Evolutionary conservation across 441 rosid species (phyloP).

Genomic region (Iberis amara): DNA sequence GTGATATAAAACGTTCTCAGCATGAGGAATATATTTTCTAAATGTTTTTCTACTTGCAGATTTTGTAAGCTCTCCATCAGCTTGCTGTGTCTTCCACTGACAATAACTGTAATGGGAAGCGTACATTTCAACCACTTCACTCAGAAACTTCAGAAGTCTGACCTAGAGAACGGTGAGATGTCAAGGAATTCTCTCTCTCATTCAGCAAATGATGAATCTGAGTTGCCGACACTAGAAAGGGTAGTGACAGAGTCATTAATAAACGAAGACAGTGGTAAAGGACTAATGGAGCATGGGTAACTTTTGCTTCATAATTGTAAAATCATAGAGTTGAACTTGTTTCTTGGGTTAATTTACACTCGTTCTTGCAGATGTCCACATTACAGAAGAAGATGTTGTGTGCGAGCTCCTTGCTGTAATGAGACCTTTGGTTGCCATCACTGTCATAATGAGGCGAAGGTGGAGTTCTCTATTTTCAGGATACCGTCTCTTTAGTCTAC

Average conservation of each 20-base stretch:
- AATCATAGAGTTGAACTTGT: conserved; percentile 4
- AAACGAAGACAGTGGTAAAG: conserved; percentile 36
- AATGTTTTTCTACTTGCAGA: conserved; percentile 56
- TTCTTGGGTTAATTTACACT: not conserved
- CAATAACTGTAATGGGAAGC: conserved; percentile 39
- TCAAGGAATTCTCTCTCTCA: not conserved
- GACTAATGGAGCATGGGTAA: conserved; percentile 72
- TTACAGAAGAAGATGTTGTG: conserved; percentile 64
- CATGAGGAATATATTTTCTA: conserved; percentile 37
- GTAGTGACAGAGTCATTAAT: conserved; percentile 11
- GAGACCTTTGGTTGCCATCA: conserved; percentile 84
- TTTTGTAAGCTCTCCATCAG: conserved; percentile 35
- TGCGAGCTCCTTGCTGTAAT: conserved; percentile 86
- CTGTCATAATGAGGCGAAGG: conserved; percentile 83
- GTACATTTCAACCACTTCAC: conserved; percentile 25
- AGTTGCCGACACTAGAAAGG: conserved; percentile 12
- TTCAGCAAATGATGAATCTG: conserved; percentile 2
- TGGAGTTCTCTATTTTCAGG: conserved; percentile 20
- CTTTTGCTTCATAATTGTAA: not conserved
- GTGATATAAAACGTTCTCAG: conserved; percentile 32
- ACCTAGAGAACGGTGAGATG: conserved; percentile 15
- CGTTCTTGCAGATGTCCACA: conserved; percentile 57
- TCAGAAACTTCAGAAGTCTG: conserved; percentile 29
- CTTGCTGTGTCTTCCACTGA: conserved; percentile 31
- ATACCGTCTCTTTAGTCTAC: not conserved